Evolutionary conservation across 2,329 filamentous ascomycete species (phyloP).

Genomic region (Helotiales sp.): DNA sequence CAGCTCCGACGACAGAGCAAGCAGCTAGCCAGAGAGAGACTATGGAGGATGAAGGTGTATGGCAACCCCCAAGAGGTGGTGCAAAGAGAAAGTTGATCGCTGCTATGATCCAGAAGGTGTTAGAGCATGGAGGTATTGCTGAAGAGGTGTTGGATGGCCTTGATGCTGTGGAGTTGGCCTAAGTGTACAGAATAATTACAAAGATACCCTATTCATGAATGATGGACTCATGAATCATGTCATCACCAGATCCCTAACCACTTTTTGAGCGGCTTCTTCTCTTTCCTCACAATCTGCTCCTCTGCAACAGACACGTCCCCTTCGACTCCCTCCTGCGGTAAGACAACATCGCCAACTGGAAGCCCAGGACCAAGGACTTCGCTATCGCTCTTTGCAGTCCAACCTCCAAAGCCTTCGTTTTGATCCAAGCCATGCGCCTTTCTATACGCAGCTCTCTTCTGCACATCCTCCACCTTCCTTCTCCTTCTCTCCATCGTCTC

Average conservation of each 20-base stretch:
- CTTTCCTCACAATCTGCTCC: constrained; percentile 39
- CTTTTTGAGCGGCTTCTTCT: constrained; percentile 66
- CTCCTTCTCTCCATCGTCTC: constrained; percentile 71
- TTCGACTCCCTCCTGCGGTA: constrained; percentile 26
- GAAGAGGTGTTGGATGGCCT: constrained; percentile 84
- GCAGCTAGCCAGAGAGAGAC: constrained; percentile 49
- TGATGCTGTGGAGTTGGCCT: constrained; percentile 70
- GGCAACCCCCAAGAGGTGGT: constrained; percentile 83
- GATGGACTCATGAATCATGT: not conserved
- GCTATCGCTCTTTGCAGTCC: constrained; percentile 41
- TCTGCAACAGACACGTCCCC: constrained; percentile 40
- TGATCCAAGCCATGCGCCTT: constrained; percentile 80
- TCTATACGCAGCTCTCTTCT: constrained; percentile 82
- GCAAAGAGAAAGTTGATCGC: constrained; percentile 73
- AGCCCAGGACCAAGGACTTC: constrained; percentile 35
- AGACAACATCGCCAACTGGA: constrained; percentile 25
- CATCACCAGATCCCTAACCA: constrained; percentile 80
- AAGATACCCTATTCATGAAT: constrained; percentile 16
- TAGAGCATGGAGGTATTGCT: constrained; percentile 77
- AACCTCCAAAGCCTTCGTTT: constrained; percentile 54
- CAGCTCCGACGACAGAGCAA: constrained; percentile 41
- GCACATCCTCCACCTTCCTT: constrained; percentile 77
- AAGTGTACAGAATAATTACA: constrained; percentile 28
- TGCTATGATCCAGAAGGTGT: constrained; percentile 72
- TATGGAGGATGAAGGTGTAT: constrained; percentile 69